These are phyloP conservation scores for Aspergillus ochraceus DNA, from an alignment of 2,329 filamentous ascomycete genomes.

Conservation along the genomic window DNA sequence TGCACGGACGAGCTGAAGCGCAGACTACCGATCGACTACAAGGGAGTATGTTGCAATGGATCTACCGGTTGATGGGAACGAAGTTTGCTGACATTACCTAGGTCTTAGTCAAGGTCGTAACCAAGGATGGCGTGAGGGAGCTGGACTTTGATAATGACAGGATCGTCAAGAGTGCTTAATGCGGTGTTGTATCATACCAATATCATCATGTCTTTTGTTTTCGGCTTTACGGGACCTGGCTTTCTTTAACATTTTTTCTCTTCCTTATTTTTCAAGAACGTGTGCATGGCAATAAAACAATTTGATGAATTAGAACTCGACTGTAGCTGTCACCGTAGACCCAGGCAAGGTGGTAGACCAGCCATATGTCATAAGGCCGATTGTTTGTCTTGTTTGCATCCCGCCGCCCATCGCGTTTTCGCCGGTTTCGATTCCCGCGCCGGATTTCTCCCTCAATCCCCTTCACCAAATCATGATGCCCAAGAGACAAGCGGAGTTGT, in stretches of 20 bases:
- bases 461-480: conserved; percentile 38
- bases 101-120: conserved; percentile 79
- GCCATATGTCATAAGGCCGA: neutral
- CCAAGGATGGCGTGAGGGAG: conserved; percentile 86
- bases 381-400: conserved; percentile 32
- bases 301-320: conserved; percentile 18
- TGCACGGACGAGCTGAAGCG: conserved; percentile 97
- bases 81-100: conserved; percentile 24
- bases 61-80: conserved; percentile 1
- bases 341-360: neutral
- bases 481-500: conserved; percentile 48
- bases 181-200: conserved; percentile 35
- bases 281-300: conserved; percentile 22
- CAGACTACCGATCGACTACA: conserved; percentile 97
- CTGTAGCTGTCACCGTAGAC: conserved; percentile 10
- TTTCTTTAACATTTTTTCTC: conserved; percentile 11
- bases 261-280: conserved; percentile 14
- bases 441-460: conserved; percentile 9
- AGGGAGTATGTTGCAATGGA: conserved; percentile 65
- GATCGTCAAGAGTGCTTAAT: conserved; percentile 49
- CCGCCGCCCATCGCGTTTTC: conserved; percentile 15
- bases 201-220: conserved; percentile 26
- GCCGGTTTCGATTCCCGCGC: conserved; percentile 22
- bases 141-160: conserved; percentile 83
- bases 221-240: conserved; percentile 28